Conservation (phyloP, 371 early-diverging fungal species). For the Mortierella sp. region DNA sequence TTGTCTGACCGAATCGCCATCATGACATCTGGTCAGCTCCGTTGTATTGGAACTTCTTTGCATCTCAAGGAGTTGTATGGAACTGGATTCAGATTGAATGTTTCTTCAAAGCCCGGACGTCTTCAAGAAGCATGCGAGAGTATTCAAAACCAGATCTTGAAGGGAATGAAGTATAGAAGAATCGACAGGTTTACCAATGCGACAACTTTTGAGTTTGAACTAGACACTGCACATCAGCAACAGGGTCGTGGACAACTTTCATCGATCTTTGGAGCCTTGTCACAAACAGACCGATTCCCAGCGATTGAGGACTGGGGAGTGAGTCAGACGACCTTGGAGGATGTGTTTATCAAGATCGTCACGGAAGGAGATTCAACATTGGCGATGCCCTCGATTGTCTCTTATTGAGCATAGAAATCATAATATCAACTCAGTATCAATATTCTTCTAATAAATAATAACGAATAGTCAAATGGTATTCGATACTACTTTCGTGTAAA, state of each 20-base stretch:
- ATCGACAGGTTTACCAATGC: conserved; percentile 62
- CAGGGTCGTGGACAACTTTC: conserved; percentile 55
- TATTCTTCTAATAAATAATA: no score
- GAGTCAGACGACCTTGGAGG: conserved; percentile 73
- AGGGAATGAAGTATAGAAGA: conserved; percentile 22
- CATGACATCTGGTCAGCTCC: conserved; percentile 75
- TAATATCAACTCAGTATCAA: no score
- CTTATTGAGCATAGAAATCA: no score
- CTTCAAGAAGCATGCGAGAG: conserved; percentile 49
- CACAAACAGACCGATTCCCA: conserved; percentile 23
- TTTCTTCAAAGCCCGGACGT: conserved; percentile 17
- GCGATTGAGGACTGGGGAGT: conserved; percentile 76
- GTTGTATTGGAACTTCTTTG: conserved; percentile 70
- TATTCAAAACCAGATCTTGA: conserved; percentile 28
- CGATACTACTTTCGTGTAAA: no score
- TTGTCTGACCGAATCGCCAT: conserved; percentile 71
- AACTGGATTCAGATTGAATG: conserved; percentile 70
- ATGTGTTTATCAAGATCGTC: conserved; percentile 71
- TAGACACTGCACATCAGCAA: background rate
- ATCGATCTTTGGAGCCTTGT: conserved; percentile 34
- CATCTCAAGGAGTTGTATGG: conserved; percentile 80
- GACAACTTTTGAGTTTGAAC: conserved; percentile 66
- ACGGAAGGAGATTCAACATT: conserved; percentile 61
- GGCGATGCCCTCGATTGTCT: conserved; percentile 36
- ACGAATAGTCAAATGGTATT: no score